Evolutionary conservation across 805 yeast species (phyloP).

Genomic region (Hanseniaspora occidentalis): DNA sequence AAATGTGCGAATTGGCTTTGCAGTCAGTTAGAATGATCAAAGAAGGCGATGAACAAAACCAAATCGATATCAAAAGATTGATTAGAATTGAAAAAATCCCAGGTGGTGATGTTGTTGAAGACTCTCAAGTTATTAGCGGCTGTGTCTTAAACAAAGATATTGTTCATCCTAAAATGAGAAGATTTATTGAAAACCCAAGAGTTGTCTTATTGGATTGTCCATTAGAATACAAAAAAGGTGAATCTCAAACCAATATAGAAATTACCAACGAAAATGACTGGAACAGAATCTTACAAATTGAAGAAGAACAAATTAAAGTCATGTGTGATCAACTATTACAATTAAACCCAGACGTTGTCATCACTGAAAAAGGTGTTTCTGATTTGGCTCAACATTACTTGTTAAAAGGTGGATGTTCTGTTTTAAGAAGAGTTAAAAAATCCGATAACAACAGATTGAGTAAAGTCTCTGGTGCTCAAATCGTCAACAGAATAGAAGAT

Average conservation of each 20-base stretch:
- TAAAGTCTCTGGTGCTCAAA: slow-evolving; percentile 94
- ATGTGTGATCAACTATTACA: slow-evolving; percentile 77
- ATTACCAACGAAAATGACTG: slow-evolving; percentile 94
- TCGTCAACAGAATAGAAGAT: slow-evolving; percentile 92
- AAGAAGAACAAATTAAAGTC: slow-evolving; percentile 88
- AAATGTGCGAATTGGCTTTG: slow-evolving; percentile 82
- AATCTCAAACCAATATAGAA: slow-evolving; percentile 95
- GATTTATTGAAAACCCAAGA: slow-evolving; percentile 79
- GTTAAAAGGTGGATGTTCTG: slow-evolving; percentile 86
- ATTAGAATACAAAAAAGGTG: slow-evolving; percentile 96
- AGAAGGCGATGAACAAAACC: slow-evolving; percentile 35
- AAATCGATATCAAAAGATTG: slow-evolving; percentile 87
- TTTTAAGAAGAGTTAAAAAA: slow-evolving; percentile 87
- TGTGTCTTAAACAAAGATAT: slow-evolving; percentile 91
- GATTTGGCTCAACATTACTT: slow-evolving; percentile 95
- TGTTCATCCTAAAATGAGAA: slow-evolving; percentile 96
- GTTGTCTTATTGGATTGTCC: slow-evolving; percentile 90
- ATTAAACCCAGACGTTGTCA: slow-evolving; percentile 84
- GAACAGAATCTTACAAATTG: slow-evolving; percentile 89
- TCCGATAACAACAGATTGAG: slow-evolving; percentile 94
- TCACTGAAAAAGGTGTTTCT: slow-evolving; percentile 96
- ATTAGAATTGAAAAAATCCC: slow-evolving; percentile 92
- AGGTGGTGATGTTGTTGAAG: slow-evolving; percentile 86
- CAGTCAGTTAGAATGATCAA: slow-evolving; percentile 79
- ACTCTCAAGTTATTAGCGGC: slow-evolving; percentile 80